phyloP scores from a whole-genome alignment of 2,329 filamentous ascomycete species.

The Fusarium caatingaense region DNA sequence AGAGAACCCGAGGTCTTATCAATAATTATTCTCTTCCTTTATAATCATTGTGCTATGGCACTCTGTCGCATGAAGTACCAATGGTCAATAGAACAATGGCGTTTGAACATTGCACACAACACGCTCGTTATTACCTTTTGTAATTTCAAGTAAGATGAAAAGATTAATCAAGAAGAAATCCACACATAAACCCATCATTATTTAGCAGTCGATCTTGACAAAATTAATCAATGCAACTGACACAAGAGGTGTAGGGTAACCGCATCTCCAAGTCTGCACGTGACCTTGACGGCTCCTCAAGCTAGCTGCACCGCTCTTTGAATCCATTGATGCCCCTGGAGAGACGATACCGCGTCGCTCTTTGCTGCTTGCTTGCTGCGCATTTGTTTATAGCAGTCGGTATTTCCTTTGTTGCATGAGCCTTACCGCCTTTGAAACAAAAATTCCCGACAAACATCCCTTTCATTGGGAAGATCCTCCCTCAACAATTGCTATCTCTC shows the following conservation, averaged over 20 bases:
- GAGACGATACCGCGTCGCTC: conserved; percentile 26
- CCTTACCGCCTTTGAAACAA: conserved; percentile 16
- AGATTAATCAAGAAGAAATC: neutral
- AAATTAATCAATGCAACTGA: neutral
- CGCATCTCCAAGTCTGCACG: neutral
- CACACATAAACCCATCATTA: neutral
- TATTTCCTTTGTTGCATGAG: conserved; percentile 31
- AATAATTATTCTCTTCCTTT: neutral
- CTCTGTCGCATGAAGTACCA: fast-evolving
- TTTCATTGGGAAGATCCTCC: conserved; percentile 24
- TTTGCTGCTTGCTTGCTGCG: conserved; percentile 13
- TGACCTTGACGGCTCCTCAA: conserved; percentile 15
- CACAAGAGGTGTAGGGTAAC: conserved; percentile 9
- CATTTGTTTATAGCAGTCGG: conserved; percentile 28
- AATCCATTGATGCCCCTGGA: conserved; percentile 31
- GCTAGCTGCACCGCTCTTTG: conserved; percentile 38
- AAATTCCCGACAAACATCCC: neutral
- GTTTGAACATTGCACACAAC: too few relatives aligned
- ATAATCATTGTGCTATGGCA: too few relatives aligned
- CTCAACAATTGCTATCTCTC: conserved; percentile 1
- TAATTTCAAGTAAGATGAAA: neutral
- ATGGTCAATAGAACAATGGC: too few relatives aligned
- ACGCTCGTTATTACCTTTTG: neutral
- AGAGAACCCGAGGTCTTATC: neutral
- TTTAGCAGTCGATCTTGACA: too few relatives aligned